Evolutionary conservation across 176 grass and related monocot genomes (phyloP).

Genomic region (Urochloa ruziziensis): DNA sequence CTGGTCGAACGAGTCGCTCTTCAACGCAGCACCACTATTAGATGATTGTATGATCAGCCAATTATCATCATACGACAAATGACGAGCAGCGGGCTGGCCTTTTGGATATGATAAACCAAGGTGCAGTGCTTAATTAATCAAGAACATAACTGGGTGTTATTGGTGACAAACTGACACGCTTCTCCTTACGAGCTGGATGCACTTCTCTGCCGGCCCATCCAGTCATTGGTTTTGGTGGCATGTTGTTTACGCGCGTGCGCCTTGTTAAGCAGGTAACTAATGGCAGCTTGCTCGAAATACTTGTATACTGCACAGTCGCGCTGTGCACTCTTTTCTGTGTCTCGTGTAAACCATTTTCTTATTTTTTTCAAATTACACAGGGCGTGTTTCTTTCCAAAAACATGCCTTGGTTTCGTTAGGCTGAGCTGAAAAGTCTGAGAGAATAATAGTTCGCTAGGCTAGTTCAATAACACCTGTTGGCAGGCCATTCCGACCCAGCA

Average conservation of each 20-base stretch:
- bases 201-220: neutral
- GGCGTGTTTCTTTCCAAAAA: too few relatives aligned
- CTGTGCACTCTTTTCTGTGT: too few relatives aligned
- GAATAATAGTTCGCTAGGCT: too few relatives aligned
- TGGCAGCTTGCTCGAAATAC: too few relatives aligned
- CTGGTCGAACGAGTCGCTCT: neutral
- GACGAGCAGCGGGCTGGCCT: neutral
- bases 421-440: too few relatives aligned
- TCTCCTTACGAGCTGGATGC: conserved; percentile 25
- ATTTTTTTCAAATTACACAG: too few relatives aligned
- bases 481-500: too few relatives aligned
- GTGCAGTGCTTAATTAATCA: conserved; percentile 11
- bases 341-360: too few relatives aligned
- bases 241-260: conserved; percentile 4
- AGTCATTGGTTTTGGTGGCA: conserved; percentile 5
- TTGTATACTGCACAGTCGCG: too few relatives aligned
- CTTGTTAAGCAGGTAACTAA: neutral
- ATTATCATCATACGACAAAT: neutral
- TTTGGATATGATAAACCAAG: neutral
- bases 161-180: conserved; percentile 33
- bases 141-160: neutral
- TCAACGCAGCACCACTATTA: neutral
- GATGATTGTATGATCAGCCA: neutral
- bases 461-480: too few relatives aligned
- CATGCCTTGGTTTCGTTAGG: too few relatives aligned